Evolutionary conservation across 176 grass and related monocot species (phyloP), one percentile per base, ranked within the genome.

Genomic region (Avena insularis): DNA sequence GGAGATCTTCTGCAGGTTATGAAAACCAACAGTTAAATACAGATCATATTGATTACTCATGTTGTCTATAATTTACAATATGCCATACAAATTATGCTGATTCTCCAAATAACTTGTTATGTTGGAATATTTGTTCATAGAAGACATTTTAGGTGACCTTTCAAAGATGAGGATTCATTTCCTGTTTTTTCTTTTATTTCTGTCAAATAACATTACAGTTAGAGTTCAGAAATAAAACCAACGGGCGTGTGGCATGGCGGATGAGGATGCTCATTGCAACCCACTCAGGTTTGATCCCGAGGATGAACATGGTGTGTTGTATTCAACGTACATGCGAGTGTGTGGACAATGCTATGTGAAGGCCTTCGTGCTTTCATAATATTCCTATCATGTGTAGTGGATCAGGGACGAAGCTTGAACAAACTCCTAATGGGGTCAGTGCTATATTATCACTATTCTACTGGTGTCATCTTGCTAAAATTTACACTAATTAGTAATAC

Each of bases 21-120:
- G 35, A 12, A 78, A 49, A 61, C 51, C 8, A 88, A 78, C 72
- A 4, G 36, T 68, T 65, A 69, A 46, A 61, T 45, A 61, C 8
- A 79, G 9, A 79, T 15, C 54, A 45, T 45, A 89, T 9, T 55
- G 14, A 64, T 79, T 71, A 84, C 81, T 51, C 66, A 49, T 33
- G 59, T 17, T 58, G 56, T 58, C 38, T 12, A 78, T 53, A 78
- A 33, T 83, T 50, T 25, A 35, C n/a, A 71, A 60, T 5, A 63
- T 75, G 19, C 2, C 63, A 53, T 79, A 54, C 9, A 82, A 62
- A 83, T 35, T 38, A 50, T 29, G 45, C 6, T 46, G 15, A 63
- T 54, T 79, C 54, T 73, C 45, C 27, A 63, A 15, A 54, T 15
- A 88, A 82, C 35, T 43, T 23, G 84, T 57, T 64, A 74, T 29